Evolutionary conservation across 1,284 basidiomycete genomes (phyloP), one percentile per base, ranked within the genome.

Genomic region (Pterula multifida): DNA sequence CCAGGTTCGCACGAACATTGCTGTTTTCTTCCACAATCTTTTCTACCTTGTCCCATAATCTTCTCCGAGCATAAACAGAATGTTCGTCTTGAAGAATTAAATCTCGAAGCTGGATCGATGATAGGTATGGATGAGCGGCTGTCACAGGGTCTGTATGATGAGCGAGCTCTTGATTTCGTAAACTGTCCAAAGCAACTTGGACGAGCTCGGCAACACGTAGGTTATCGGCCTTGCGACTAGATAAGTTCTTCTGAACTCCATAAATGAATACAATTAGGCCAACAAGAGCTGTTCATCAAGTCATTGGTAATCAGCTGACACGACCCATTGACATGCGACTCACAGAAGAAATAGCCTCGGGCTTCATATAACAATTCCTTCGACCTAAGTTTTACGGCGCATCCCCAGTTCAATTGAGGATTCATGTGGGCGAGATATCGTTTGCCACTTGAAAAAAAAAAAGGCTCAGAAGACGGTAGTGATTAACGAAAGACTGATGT

Each of bases 91-190:
- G 83, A 22, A 98, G 69, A 39, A 98, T 78, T 42, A 89, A 72
- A 66, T 99, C 95, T 44, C 96, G 84, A 28, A 99, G 76, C 61
- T 97, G 94, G 47, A 89, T 71, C 3, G 91, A 90, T 1, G 91
- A 87, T 52, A 98, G 68, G 69, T 86, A 94, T 2, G 90, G 79
- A 51, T 82, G 74, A 1, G 91, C 81, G 28, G 80, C 77, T 48
- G 75, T 76, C 51, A 87, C 79, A 3, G 91, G 90, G 63, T 96
- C 92, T 54, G 79, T 78, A 62, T 92, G 83, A 66, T 97, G 83
- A 2, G 80, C 77, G 55, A 87, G 71, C 63, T 95, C 90, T 68
- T 91, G 90, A 61, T 90, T 87, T 58, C 86, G 86, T 54, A 96
- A 73, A 13, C 81, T 79, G 55, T 87, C 83, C 25, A 95, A 76